Base-by-base conservation (phyloP, 139 green algal species). In the Chlorella sp. region DNA sequence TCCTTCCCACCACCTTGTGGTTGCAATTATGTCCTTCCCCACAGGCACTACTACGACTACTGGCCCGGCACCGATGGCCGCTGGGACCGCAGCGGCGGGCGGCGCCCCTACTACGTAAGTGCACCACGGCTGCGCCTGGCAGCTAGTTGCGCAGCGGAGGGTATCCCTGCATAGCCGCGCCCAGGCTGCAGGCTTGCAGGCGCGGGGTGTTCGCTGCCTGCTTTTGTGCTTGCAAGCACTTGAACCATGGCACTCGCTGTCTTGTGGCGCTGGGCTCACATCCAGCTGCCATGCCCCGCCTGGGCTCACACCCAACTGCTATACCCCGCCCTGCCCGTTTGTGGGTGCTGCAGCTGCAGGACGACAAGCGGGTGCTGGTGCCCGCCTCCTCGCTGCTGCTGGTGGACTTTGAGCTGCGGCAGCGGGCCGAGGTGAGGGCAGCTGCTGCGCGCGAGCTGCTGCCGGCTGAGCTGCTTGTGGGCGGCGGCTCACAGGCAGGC, bases 31-130 rank as follows among this genome's bases (percentile, higher is more conserved):
- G 18, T 15, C 51, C 44, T 51, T 3, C 51, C 21, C 69, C 21
- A 28, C 74, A 80, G 74, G 51, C 74, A 67, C 74, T 80, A 80
- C 32, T 80, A 68, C 30, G 74, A 80, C 32, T 80, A 80, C 32
- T 68, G 47, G 51, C 0, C 4, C 39, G 30, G 67, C 6, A 17
- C 12, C 6, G 0, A 20, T 4, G 30, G 20, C 1, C 0, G 13
- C 2, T 80, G 74, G 74, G 74, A 80, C 74, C 18, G 51, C 51
- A 47, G 18, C 51, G 51, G 51, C 51, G 51, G 51, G 6, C 20
- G 1, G 26, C 74, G 74, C 4, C 74, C 74, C 18, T 80, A 80
- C 74, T 80, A 69, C 51, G 51, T 80, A 18, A 23, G 65, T 34
- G 16, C 13, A 5, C n/a, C 16, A 12, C 32, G 15, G 9, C n/a